Evolutionary conservation across 2,329 filamentous ascomycete species (phyloP).

Genomic region (Rutstroemia sp.): DNA sequence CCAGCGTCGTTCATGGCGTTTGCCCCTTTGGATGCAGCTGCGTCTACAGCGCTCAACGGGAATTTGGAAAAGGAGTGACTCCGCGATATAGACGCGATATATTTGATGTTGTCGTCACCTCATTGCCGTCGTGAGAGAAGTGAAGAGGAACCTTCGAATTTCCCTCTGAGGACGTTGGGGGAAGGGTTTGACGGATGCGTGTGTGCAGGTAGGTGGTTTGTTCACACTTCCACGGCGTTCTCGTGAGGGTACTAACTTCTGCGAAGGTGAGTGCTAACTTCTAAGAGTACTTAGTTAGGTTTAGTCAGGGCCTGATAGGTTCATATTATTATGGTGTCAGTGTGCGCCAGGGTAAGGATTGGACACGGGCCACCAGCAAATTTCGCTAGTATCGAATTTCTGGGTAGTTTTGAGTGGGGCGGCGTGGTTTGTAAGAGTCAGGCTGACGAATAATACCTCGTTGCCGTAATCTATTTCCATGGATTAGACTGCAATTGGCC

Average conservation of each 20-base stretch:
- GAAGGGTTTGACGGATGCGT: not conserved
- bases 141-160: not conserved
- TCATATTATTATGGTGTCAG: not conserved
- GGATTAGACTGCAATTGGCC: constrained; percentile 1
- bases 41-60: constrained; percentile 24
- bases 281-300: not conserved
- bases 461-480: not conserved
- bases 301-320: not conserved
- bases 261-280: not conserved
- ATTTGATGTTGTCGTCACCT: constrained; percentile 7
- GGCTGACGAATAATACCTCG: constrained; percentile 4
- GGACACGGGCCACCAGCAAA: constrained; percentile 5
- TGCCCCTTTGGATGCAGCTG: constrained; percentile 20
- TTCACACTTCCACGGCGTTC: not conserved
- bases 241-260: not conserved
- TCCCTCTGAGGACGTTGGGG: not conserved
- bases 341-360: not conserved
- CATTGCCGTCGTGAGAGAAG: constrained; percentile 8
- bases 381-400: constrained; percentile 5
- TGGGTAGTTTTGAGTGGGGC: not conserved
- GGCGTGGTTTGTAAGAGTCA: not conserved
- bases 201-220: not conserved
- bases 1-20: constrained; percentile 24
- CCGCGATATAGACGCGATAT: constrained; percentile 5
- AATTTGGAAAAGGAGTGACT: constrained; percentile 9